These are phyloP conservation scores for Wickerhamiella allomyrinae DNA, from an alignment of 805 yeast genomes.

Conservation along the genomic window DNA sequence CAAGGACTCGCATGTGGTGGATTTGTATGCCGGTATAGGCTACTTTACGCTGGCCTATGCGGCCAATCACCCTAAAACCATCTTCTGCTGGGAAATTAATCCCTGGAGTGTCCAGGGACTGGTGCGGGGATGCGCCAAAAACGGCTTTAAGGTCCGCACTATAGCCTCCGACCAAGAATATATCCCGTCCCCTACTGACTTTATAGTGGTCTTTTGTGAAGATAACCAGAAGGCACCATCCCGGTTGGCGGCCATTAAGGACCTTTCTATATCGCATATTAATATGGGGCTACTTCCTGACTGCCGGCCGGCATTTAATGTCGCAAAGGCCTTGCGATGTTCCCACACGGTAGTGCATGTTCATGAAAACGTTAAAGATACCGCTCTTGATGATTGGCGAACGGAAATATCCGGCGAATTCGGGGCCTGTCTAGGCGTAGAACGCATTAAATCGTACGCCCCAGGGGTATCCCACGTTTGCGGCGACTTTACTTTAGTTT, in stretches of 20 bases:
- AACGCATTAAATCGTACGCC: constrained; percentile 69
- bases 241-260: constrained; percentile 24
- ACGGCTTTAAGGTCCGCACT: constrained; percentile 29
- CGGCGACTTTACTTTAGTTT: constrained; percentile 26
- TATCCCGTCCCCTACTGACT: constrained; percentile 17
- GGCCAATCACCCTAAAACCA: constrained; percentile 33
- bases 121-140: constrained; percentile 36
- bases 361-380: constrained; percentile 55
- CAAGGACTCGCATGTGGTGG: constrained; percentile 37
- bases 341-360: constrained; percentile 33
- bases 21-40: constrained; percentile 75
- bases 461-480: constrained; percentile 78
- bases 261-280: constrained; percentile 36
- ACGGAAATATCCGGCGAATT: constrained; percentile 15
- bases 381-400: constrained; percentile 28
- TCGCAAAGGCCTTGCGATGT: constrained; percentile 23
- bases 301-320: constrained; percentile 47
- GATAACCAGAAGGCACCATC: constrained; percentile 38
- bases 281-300: constrained; percentile 71
- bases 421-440: constrained; percentile 30
- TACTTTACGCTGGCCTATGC: constrained; percentile 64
- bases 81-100: constrained; percentile 72
- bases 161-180: constrained; percentile 26
- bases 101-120: constrained; percentile 75
- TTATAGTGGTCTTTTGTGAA: constrained; percentile 45